Base-by-base conservation (phyloP, 1,284 basidiomycete genomes). In the Lignosus rhinocerotis region DNA sequence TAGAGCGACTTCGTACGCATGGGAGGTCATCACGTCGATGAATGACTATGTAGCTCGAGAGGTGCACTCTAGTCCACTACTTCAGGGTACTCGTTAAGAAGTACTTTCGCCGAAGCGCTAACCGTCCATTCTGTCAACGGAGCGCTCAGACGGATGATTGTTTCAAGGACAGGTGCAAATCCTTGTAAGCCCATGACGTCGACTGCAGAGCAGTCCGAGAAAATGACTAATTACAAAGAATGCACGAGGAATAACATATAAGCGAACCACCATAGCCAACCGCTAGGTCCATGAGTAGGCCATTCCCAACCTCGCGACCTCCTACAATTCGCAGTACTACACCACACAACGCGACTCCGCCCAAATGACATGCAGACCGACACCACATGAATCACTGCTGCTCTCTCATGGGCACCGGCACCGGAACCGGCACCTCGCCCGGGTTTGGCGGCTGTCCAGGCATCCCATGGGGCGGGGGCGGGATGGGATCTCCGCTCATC, bases 1-100 rank as follows among this genome's bases (percentile, higher is more conserved):
- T 55, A 92, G 82, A 0, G 88, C 86, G 55, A 92, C 86, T 75
- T 92, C 90, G 67, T 91, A 92, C 51, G 78, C 78, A 67, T 87
- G 83, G 6, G 75, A 68, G 7, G 71, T 68, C 67, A 67, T 68
- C 33, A 5, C 19, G 17, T 25, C 25, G 25, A 25, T 25, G 25
- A 25, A 25, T 25, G 25, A 25, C 2, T 25, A 25, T 25, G 25
- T 2, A 25, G 25, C 25, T 25, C 4, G 25, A 25, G 25, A 25
- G 25, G 25, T 25, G 25, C n/a, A n/a, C n/a, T n/a, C n/a, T n/a
- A n/a, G n/a, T n/a, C n/a, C n/a, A n/a, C n/a, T n/a, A n/a, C n/a
- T n/a, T n/a, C n/a, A n/a, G n/a, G n/a, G n/a, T n/a, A n/a, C n/a
- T n/a, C n/a, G n/a, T n/a, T n/a, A n/a, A n/a, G n/a, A n/a, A n/a